phyloP scores from a whole-genome alignment of 2,329 filamentous ascomycete species.

The Dothideomycetes sp. region DNA sequence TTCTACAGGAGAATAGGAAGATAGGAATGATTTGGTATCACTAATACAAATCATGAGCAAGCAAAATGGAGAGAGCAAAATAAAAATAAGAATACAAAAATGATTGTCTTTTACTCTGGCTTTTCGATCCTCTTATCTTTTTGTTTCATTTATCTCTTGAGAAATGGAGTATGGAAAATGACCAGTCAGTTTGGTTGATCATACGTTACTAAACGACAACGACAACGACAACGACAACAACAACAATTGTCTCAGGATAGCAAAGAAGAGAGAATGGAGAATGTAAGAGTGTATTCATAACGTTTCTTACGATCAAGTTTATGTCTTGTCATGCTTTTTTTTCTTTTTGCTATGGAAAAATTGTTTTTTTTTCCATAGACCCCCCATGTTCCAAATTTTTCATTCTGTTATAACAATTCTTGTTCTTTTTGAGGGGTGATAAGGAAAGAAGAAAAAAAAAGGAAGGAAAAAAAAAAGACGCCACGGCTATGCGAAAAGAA shows the following conservation, averaged over 20 bases:
- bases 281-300: no score
- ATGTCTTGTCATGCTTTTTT: background rate
- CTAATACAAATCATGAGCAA: no score
- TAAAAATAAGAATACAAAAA: background rate
- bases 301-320: no score
- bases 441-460: background rate
- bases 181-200: background rate
- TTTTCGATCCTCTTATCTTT: no score
- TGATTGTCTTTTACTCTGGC: background rate
- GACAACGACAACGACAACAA: no score
- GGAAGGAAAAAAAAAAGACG: background rate
- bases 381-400: background rate
- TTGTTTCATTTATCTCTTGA: no score
- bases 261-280: no score
- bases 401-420: background rate
- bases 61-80: background rate
- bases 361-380: background rate
- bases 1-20: no score
- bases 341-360: background rate
- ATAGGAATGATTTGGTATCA: no score
- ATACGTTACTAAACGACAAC: no score
- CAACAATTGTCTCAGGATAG: no score
- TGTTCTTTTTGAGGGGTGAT: background rate
- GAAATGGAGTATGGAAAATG: background rate
- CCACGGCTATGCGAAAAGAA: constrained; percentile 22